Conservation (phyloP, 202 grass and related monocot species). For the Miscanthus sacchariflorus region DNA sequence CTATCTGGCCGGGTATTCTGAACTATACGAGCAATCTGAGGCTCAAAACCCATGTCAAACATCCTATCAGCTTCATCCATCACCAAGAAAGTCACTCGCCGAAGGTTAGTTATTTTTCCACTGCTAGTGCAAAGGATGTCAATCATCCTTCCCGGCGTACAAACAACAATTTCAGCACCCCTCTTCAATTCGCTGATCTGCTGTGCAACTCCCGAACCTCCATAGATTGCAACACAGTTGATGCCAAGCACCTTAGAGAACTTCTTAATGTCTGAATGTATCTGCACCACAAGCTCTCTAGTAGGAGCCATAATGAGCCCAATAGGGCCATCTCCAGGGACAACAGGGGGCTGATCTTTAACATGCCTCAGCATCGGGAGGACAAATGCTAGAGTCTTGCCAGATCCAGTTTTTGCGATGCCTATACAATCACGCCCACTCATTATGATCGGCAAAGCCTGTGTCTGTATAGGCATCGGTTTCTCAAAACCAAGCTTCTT, state of each 20-base stretch:
- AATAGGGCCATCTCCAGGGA: slow-evolving; percentile 92
- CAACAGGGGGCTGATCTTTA: slow-evolving; percentile 85
- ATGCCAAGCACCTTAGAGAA: slow-evolving; percentile 87
- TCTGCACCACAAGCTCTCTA: slow-evolving; percentile 94
- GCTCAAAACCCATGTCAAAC: slow-evolving; percentile 99
- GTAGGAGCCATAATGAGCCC: slow-evolving; percentile 98
- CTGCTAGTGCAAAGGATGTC: slow-evolving; percentile 93
- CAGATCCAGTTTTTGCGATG: slow-evolving; percentile 93
- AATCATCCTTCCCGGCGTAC: slow-evolving; percentile 96
- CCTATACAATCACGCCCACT: slow-evolving; percentile 98
- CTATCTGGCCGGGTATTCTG: slow-evolving; percentile 90
- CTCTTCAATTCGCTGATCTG: slow-evolving; percentile 98
- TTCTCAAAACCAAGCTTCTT: slow-evolving; percentile 97
- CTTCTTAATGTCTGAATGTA: slow-evolving; percentile 93
- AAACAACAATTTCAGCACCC: slow-evolving; percentile 93
- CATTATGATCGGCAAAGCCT: slow-evolving; percentile 91
- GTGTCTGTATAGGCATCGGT: slow-evolving; percentile 93
- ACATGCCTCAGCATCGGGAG: slow-evolving; percentile 98
- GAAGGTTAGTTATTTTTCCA: slow-evolving; percentile 96
- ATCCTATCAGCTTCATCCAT: slow-evolving; percentile 99
- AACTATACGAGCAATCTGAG: slow-evolving; percentile 89
- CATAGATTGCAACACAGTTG: slow-evolving; percentile 93
- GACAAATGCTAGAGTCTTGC: slow-evolving; percentile 97
- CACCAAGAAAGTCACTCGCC: slow-evolving; percentile 90
- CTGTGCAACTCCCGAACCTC: slow-evolving; percentile 95